These are phyloP conservation scores for Micractinium sp. DNA, from an alignment of 139 green algal species.

Conservation along the genomic window DNA sequence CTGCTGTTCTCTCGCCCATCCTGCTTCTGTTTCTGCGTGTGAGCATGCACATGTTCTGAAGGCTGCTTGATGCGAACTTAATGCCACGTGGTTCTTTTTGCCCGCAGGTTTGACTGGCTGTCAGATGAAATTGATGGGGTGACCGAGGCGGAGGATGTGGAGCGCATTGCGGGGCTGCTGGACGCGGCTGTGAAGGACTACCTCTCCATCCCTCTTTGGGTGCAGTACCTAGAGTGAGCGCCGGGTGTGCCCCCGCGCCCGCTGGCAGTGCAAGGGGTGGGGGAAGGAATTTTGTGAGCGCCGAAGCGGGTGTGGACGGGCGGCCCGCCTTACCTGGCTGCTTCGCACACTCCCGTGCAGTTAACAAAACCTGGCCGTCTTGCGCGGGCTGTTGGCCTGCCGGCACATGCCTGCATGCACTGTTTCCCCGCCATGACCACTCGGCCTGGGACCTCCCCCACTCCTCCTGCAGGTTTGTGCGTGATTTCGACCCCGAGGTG, in stretches of 20 bases:
- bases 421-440: neutral
- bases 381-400: neutral
- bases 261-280: neutral
- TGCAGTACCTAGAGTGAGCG: constrained; percentile 63
- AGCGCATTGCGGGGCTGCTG: constrained; percentile 59
- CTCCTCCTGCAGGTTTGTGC: constrained; percentile 50
- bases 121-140: constrained; percentile 70
- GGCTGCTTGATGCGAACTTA: neutral
- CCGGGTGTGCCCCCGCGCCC: neutral
- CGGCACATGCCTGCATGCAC: neutral
- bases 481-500: constrained; percentile 56
- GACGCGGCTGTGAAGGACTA: constrained; percentile 74
- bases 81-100: neutral
- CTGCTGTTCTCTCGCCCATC: too few species aligned
- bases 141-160: constrained; percentile 42
- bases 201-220: constrained; percentile 78
- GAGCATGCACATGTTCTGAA: neutral
- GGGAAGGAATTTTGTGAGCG: neutral
- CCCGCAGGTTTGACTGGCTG: constrained; percentile 74
- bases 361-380: too few species aligned
- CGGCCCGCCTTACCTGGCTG: neutral
- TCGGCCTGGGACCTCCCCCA: neutral
- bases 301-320: neutral
- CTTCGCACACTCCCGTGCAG: neutral
- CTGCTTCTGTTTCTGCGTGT: too few species aligned